Evolutionary conservation across 495 filamentous ascomycete species (phyloP).

Genomic region (Neurospora discreta): DNA sequence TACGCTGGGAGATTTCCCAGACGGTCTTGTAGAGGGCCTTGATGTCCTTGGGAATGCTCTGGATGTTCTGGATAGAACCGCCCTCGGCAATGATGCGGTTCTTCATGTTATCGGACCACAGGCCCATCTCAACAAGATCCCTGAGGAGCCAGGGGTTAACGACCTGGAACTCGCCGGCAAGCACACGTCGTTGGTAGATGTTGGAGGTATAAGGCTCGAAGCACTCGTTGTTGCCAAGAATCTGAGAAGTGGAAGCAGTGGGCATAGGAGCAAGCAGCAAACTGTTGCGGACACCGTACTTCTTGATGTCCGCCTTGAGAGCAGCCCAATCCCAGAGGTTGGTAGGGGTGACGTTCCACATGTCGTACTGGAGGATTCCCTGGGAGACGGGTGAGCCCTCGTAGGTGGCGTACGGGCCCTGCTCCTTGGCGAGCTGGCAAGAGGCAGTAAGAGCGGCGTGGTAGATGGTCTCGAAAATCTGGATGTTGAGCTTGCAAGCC

Average conservation of each 20-base stretch:
- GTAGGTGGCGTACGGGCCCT: conserved; percentile 81
- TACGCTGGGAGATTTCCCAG: conserved; percentile 97
- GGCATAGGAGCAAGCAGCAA: conserved; percentile 95
- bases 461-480: conserved; percentile 99
- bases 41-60: conserved; percentile 90
- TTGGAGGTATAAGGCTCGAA: conserved; percentile 99
- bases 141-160: conserved; percentile 99
- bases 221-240: conserved; percentile 97
- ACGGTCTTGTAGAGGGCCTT: conserved; percentile 99
- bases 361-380: conserved; percentile 94
- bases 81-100: conserved; percentile 98
- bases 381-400: conserved; percentile 89
- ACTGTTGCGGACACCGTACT: conserved; percentile 89
- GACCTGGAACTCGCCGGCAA: conserved; percentile 97
- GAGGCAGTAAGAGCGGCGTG: conserved; percentile 89
- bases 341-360: conserved; percentile 91
- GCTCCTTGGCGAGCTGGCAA: conserved; percentile 66
- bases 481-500: conserved; percentile 85
- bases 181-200: conserved; percentile 96
- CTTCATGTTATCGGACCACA: conserved; percentile 99
- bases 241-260: conserved; percentile 91
- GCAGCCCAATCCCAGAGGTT: conserved; percentile 93
- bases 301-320: conserved; percentile 80
- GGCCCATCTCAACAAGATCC: conserved; percentile 92
- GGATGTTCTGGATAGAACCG: conserved; percentile 90